Percentiles rank a stretch among this genome's conserved stretches.
These are phyloP conservation scores for Cryptococcus hybrid DNA, from an alignment of 1,284 basidiomycete species.

Conservation along the genomic window DNA sequence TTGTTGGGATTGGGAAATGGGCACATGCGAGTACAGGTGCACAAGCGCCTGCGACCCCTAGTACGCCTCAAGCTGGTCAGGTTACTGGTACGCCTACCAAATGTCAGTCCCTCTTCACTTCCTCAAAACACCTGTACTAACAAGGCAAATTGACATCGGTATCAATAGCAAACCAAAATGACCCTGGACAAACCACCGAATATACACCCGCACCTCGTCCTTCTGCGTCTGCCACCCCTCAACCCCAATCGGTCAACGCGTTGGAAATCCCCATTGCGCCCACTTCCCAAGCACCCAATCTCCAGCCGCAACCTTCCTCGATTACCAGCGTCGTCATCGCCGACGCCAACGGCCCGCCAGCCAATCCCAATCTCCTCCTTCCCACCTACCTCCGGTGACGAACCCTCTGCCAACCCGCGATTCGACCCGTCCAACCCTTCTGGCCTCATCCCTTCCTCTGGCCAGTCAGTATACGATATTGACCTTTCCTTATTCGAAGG, in stretches of 20 bases:
- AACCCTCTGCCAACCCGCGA: conserved; percentile 13
- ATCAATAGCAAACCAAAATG: no score
- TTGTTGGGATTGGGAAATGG: conserved; percentile 48
- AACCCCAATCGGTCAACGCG: conserved; percentile 3
- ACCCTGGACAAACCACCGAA: conserved; percentile 69
- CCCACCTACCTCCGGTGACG: conserved; percentile 38
- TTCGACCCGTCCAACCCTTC: conserved; percentile 59
- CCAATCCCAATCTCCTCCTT: conserved; percentile 18
- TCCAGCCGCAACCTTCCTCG: conserved; percentile 5
- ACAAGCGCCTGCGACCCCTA: conserved; percentile 22
- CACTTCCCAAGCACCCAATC: conserved; percentile 1
- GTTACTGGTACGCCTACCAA: neutral
- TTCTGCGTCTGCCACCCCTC: conserved; percentile 30
- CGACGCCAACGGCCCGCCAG: conserved; percentile 6
- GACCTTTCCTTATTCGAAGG: conserved; percentile 78
- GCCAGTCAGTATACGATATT: conserved; percentile 81
- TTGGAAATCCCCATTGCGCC: conserved; percentile 12
- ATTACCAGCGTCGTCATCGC: neutral
- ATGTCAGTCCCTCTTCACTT: neutral
- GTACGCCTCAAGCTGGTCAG: conserved; percentile 4
- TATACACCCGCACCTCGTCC: conserved; percentile 79
- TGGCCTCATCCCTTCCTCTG: conserved; percentile 57
- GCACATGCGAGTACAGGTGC: conserved; percentile 41
- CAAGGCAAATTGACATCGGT: no score
- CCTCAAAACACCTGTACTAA: no score